phyloP scores from a whole-genome alignment of 352 stramenopile species.

The Globisporangium barbulae region DNA sequence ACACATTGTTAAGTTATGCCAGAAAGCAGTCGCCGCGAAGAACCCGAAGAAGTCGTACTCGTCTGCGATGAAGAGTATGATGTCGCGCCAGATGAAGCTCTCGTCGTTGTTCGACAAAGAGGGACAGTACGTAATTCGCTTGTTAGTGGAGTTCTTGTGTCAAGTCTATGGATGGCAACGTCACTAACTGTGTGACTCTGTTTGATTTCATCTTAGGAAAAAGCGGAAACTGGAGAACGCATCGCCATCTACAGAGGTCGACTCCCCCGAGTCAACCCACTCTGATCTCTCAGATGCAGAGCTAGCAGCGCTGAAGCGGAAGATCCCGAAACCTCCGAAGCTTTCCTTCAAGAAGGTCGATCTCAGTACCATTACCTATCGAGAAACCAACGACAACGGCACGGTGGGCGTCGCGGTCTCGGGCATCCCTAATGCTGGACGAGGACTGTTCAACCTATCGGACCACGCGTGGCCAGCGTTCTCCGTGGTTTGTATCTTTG shows the following conservation, averaged over 20 bases:
- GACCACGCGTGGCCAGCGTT: conserved; percentile 79
- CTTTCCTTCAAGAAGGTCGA: conserved; percentile 85
- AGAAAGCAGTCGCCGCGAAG: conserved; percentile 64
- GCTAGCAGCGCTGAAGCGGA: conserved; percentile 70
- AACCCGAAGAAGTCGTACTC: conserved; percentile 84
- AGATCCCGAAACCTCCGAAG: conserved; percentile 82
- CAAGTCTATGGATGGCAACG: background rate
- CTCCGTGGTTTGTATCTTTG: conserved; percentile 88
- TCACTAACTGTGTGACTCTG: conserved; percentile 9
- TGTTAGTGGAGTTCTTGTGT: background rate
- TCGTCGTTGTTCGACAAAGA: conserved; percentile 64
- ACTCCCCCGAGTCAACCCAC: conserved; percentile 60
- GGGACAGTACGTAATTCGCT: conserved; percentile 53
- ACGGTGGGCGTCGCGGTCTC: conserved; percentile 81
- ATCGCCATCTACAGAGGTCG: conserved; percentile 59
- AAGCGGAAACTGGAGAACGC: conserved; percentile 66
- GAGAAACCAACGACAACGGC: conserved; percentile 85
- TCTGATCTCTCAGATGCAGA: conserved; percentile 79
- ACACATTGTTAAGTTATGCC: conserved; percentile 76
- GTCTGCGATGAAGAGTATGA: conserved; percentile 84
- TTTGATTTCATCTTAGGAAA: conserved; percentile 39
- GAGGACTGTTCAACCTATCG: conserved; percentile 83
- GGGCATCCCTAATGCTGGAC: conserved; percentile 78
- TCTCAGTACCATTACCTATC: conserved; percentile 78
- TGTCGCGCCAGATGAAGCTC: conserved; percentile 83